Conservation (phyloP, 768 basidiomycete genomes). For the Mycena vulgaris region DNA sequence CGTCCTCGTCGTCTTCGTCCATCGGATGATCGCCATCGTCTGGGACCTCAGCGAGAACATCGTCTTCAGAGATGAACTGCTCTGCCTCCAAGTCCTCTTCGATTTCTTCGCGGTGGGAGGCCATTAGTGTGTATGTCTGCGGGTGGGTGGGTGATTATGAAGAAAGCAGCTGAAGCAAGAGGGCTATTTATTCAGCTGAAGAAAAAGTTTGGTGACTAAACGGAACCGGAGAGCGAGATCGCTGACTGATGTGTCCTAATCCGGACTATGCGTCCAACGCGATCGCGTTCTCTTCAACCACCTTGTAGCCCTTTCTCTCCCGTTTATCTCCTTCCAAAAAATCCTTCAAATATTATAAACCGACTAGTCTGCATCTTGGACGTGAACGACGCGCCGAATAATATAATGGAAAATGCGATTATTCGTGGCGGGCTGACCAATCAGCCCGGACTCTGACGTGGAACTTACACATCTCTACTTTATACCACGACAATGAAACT, state of each 20-base stretch:
- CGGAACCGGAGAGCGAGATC: constrained; percentile 10
- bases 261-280: neutral
- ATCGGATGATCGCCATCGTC: constrained; percentile 81
- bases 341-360: no score
- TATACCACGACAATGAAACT: constrained; percentile 69
- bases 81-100: constrained; percentile 65
- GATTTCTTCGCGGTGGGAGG: constrained; percentile 54
- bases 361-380: no score
- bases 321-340: no score
- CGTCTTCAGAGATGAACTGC: constrained; percentile 76
- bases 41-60: constrained; percentile 74
- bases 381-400: neutral
- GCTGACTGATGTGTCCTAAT: neutral
- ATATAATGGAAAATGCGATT: neutral
- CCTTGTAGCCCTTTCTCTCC: no score
- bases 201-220: constrained; percentile 10
- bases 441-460: constrained; percentile 8
- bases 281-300: neutral
- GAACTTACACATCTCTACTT: constrained; percentile 21
- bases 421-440: constrained; percentile 30
- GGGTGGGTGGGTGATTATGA: constrained; percentile 2
- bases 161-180: neutral
- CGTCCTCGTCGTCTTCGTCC: constrained; percentile 76
- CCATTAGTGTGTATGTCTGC: constrained; percentile 27
- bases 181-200: constrained; percentile 29